A percentile compares a stretch with the other conserved stretches of the same genome.
Evolutionary conservation across 306 rosid genomes (phyloP).

Genomic region (Sechiopsis laciniata): DNA sequence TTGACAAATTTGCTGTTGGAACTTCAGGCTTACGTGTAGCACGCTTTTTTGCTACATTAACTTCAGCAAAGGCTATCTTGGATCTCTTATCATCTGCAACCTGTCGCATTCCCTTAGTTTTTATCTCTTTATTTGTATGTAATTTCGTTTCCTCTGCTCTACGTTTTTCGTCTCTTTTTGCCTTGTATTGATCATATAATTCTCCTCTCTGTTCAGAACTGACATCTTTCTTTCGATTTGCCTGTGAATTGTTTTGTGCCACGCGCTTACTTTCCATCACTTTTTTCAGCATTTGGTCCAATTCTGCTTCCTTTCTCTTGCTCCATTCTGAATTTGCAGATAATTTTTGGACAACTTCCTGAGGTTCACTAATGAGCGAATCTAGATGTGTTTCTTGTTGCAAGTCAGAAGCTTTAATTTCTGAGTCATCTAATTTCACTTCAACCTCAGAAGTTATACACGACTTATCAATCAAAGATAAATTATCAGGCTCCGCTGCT

Average conservation of each 20-base stretch:
- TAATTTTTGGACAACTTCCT: slow-evolving; percentile 36
- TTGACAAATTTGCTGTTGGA: slow-evolving; percentile 44
- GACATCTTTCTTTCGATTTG: slow-evolving; percentile 47
- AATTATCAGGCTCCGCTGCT: slow-evolving; percentile 38
- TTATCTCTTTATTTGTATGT: slow-evolving; percentile 61
- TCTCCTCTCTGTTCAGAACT: slow-evolving; percentile 67
- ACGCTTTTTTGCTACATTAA: slow-evolving; percentile 40
- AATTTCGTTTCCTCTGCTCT: slow-evolving; percentile 49
- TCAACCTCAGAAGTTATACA: slow-evolving; percentile 35
- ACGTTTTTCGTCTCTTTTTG: slow-evolving; percentile 80
- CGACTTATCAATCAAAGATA: slow-evolving; percentile 33
- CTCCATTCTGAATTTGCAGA: slow-evolving; percentile 70
- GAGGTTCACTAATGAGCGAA: slow-evolving; percentile 26
- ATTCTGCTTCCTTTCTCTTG: slow-evolving; percentile 66
- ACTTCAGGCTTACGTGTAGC: slow-evolving; percentile 41
- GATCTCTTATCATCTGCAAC: slow-evolving; percentile 60
- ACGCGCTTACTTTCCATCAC: slow-evolving; percentile 64
- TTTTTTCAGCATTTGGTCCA: slow-evolving; percentile 75
- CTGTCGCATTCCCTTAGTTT: slow-evolving; percentile 54
- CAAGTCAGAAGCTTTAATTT: slow-evolving; percentile 21
- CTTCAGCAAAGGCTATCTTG: slow-evolving; percentile 53
- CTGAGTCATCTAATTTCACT: slow-evolving; percentile 38
- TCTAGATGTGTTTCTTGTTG: no score
- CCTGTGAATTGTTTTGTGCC: slow-evolving; percentile 49
- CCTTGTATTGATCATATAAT: slow-evolving; percentile 70